phyloP scores from a whole-genome alignment of 257 asterid species.

The Pogostemon cablin region DNA sequence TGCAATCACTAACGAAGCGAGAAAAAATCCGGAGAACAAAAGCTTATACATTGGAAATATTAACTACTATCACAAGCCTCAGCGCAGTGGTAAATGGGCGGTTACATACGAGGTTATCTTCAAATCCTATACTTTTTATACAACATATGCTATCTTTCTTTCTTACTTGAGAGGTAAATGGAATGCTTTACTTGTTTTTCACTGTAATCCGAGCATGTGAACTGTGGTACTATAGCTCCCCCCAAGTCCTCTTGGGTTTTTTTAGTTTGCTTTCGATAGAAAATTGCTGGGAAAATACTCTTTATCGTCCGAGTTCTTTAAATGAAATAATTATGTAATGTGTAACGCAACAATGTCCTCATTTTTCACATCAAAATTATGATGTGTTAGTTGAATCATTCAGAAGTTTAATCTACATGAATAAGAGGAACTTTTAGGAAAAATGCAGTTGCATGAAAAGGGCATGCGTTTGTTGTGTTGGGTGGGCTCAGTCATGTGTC shows the following conservation, averaged over 20 bases:
- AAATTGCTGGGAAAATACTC: constrained; percentile 13
- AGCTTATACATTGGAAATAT: constrained; percentile 87
- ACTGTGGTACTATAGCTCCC: constrained; percentile 12
- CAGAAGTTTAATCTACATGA: constrained; percentile 2
- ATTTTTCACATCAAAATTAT: constrained; percentile 1
- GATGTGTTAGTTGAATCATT: constrained; percentile 6
- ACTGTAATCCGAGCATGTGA: not conserved
- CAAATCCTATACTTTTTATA: not conserved
- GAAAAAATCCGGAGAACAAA: constrained; percentile 50
- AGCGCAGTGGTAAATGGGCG: constrained; percentile 96
- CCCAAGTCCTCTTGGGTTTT: not conserved
- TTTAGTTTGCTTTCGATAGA: not conserved
- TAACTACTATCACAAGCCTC: constrained; percentile 84
- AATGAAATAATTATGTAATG: not conserved
- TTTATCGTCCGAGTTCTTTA: not conserved
- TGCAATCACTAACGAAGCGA: constrained; percentile 69
- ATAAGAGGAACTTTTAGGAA: not conserved
- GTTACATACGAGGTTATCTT: constrained; percentile 73
- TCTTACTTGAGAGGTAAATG: not conserved
- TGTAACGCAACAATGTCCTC: not conserved
- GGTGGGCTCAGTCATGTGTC: not conserved
- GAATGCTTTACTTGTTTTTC: not conserved
- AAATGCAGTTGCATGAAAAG: not conserved
- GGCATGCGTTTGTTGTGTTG: not conserved
- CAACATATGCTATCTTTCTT: not conserved